Base-by-base conservation (phyloP, 2,329 filamentous ascomycete species). In the Cryphonectria japonica region DNA sequence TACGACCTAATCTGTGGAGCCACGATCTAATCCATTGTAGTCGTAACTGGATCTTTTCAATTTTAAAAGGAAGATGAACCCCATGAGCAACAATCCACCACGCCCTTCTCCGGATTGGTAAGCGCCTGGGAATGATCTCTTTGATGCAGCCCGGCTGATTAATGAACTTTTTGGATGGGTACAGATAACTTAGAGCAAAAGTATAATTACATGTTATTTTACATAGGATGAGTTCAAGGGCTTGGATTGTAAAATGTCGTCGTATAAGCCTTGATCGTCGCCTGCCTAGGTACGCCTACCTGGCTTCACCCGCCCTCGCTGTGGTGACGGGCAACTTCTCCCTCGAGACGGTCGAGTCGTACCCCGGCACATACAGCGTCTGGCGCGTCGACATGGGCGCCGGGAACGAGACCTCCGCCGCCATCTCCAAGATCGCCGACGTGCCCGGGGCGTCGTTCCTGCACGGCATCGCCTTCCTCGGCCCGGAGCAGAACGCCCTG, bases 371-470 rank as follows among this genome's bases (percentile, higher is more conserved):
- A 26, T 57, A 57, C 26, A 32, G 26, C 26, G 52, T 57, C 52
- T 57, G 52, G 52, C 52, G 52, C 9, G 26, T 57, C 52, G 52
- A 57, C 52, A 32, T 57, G 52, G 14, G 43, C 19, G 43, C n/a
- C n/a, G n/a, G 19, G 19, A 32, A 26, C 26, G 16, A 9, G 13
- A 29, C 50, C n/a, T n/a, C 1, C 26, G 54, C 54, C 26, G 54
- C 26, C 54, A 29, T 57, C 54, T 57, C 54, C 26, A 57, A 57
- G 54, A 57, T 57, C 54, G 54, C 54, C 14, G 54, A 57, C 54
- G 54, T 57, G 54, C 54, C 54, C 26, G 54, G 32, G 54, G 54
- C 54, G 54, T 57, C 54, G 22, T 57, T 57, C 26, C 54, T 57
- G 13, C 32, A 57, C 54, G 54, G 54, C 5, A 57, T 57, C 54